These are phyloP conservation scores for Candida ascalaphidarum DNA, from an alignment of 805 yeast genomes.

Conservation along the genomic window DNA sequence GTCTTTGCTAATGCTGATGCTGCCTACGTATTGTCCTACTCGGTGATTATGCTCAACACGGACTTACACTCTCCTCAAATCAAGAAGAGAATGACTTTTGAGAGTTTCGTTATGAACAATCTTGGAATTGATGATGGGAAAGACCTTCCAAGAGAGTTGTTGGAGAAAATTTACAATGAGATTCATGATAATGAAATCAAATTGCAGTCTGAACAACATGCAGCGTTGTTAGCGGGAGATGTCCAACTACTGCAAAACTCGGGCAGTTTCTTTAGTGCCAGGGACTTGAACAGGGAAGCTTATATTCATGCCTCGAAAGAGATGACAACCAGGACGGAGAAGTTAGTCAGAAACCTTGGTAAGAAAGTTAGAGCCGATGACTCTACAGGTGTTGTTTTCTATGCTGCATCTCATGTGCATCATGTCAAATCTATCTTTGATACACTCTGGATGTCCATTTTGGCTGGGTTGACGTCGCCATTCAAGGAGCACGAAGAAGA, in stretches of 20 bases:
- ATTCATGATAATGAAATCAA: constrained; percentile 82
- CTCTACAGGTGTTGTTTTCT: constrained; percentile 40
- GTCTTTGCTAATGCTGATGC: constrained; percentile 88
- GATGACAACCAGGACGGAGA: constrained; percentile 83
- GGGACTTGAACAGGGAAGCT: constrained; percentile 69
- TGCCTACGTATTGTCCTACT: constrained; percentile 86
- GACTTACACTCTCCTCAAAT: constrained; percentile 89
- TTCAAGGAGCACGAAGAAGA: constrained; percentile 81
- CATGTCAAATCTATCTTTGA: constrained; percentile 93
- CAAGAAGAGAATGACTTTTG: constrained; percentile 77
- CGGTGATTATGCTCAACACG: constrained; percentile 88
- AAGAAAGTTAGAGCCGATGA: constrained; percentile 34
- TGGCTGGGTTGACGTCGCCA: constrained; percentile 92
- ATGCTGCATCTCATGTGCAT: constrained; percentile 78
- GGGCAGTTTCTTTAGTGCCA: constrained; percentile 51
- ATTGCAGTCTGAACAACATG: constrained; percentile 87
- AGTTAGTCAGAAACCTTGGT: constrained; percentile 62
- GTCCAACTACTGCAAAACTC: too few species aligned
- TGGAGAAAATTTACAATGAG: constrained; percentile 65
- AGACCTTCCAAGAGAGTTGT: constrained; percentile 68
- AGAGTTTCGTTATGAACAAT: constrained; percentile 81
- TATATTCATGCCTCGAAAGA: constrained; percentile 90
- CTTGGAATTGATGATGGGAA: constrained; percentile 88
- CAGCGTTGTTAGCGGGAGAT: constrained; percentile 65
- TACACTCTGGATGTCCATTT: constrained; percentile 91